A percentile compares a stretch with the other conserved stretches of the same genome.
These are phyloP conservation scores for Martensiomyces pterosporus DNA, from an alignment of 192 early-diverging fungal genomes.

Conservation along the genomic window DNA sequence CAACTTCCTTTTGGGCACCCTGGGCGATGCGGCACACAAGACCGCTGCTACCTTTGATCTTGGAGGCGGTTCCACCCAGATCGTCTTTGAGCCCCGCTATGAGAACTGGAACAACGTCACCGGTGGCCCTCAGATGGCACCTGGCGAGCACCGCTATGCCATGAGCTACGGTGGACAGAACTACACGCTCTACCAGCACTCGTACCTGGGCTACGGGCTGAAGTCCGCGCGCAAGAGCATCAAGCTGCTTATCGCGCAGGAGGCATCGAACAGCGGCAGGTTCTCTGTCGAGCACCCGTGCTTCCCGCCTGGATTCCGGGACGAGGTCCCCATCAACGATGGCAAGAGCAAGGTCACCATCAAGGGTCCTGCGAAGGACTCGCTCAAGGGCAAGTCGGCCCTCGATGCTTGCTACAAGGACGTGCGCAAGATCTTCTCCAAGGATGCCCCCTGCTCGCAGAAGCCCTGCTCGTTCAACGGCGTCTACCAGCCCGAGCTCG, in stretches of 20 bases:
- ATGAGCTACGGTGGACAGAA: slow-evolving; percentile 65
- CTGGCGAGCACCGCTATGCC: slow-evolving; percentile 72
- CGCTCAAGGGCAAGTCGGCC: slow-evolving; percentile 35
- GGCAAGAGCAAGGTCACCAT: slow-evolving; percentile 37
- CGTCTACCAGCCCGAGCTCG: slow-evolving; percentile 81
- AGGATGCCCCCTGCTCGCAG: slow-evolving; percentile 56
- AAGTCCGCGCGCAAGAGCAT: slow-evolving; percentile 79
- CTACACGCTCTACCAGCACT: slow-evolving; percentile 91
- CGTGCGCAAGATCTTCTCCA: slow-evolving; percentile 68
- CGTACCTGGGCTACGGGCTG: slow-evolving; percentile 90
- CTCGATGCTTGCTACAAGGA: slow-evolving; percentile 45
- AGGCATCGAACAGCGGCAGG: slow-evolving; percentile 26
- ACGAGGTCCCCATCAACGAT: slow-evolving; percentile 30
- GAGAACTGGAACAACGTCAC: slow-evolving; percentile 30
- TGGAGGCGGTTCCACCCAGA: slow-evolving; percentile 95
- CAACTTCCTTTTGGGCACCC: slow-evolving; percentile 76
- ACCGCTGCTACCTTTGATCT: slow-evolving; percentile 94
- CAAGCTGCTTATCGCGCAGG: slow-evolving; percentile 49
- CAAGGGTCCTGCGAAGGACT: slow-evolving; percentile 56
- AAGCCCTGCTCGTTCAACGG: slow-evolving; percentile 87
- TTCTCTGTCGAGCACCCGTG: slow-evolving; percentile 58
- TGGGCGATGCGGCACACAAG: slow-evolving; percentile 53
- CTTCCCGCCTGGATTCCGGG: slow-evolving; percentile 62
- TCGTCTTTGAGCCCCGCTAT: slow-evolving; percentile 88
- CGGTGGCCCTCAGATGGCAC: slow-evolving; percentile 30